Evolutionary conservation across 2,329 filamentous ascomycete species (phyloP), one percentile per base, ranked within the genome.

Genomic region (Grosmannia serpens): DNA sequence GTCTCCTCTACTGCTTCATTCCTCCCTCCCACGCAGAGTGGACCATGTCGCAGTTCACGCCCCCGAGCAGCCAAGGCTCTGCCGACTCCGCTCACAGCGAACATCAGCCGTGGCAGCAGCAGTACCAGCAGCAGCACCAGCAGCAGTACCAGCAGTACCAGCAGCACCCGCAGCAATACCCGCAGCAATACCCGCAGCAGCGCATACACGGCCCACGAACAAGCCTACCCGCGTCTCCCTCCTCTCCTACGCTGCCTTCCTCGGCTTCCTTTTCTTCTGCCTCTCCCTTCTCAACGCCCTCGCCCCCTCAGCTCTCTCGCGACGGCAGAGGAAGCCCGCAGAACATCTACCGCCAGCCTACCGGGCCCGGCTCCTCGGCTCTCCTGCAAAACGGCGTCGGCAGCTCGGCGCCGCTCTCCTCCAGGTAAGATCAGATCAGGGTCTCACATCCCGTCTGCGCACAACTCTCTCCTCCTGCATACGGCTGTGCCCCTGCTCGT

Each of bases 31-130:
- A 60, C 66, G 71, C 71, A 73, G 73, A 26, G 73, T 69, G 70
- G 70, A 76, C 72, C 73, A 79, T 80, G 77, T 77, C 77, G 72
- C 77, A 79, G 71, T 74, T 75, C 73, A 72, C 73, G 69, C 72
- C 73, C 71, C 75, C 73, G 69, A 70, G 70, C 69, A 61, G 72
- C 67, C 70, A 76, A 67, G 72, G 68, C 69, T 56, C 44, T n/a
- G 41, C 20, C 22, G 22, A 47, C 11, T 27, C 17, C 47, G 44
- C 26, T 13, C 57, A 58, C 20, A 7, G 31, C 15, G 27, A 54
- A 3, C 53, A 33, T 3, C 29, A 58, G 1, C 51, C 49, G 41
- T 26, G 20, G 17, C 38, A 54, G 50, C 22, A 58, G 31, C 46
- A 50, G 13, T 17, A 56, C 13, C 38, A 17, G 35, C 29, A 52